Evolutionary conservation across 1,139 yeast species (phyloP).

Genomic region (Geotrichum fermentans): DNA sequence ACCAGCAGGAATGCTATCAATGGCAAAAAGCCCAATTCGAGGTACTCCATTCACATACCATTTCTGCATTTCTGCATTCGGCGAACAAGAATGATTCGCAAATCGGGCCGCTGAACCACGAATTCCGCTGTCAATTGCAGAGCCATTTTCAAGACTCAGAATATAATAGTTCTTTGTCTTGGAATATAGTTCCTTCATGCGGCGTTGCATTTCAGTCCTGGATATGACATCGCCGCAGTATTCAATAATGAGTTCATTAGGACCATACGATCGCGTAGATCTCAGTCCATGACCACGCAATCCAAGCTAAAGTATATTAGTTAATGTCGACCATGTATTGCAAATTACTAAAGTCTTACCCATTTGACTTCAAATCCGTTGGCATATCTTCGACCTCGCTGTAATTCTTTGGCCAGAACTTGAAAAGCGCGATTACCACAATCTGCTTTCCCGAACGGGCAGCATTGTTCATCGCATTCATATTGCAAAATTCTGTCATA

Average conservation of each 20-base stretch:
- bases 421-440: conserved; percentile 42
- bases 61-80: conserved; percentile 43
- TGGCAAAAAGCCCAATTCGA: conserved; percentile 42
- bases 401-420: conserved; percentile 24
- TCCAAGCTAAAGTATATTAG: conserved; percentile 25
- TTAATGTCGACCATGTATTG: not conserved
- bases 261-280: conserved; percentile 36
- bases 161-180: conserved; percentile 35
- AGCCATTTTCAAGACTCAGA: conserved; percentile 38
- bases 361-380: conserved; percentile 37
- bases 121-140: conserved; percentile 40
- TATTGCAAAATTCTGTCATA: conserved; percentile 31
- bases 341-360: conserved; percentile 23
- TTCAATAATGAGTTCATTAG: conserved; percentile 42
- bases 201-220: conserved; percentile 34
- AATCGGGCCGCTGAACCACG: conserved; percentile 44
- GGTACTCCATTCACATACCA: conserved; percentile 43
- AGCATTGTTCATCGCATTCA: conserved; percentile 38
- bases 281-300: conserved; percentile 40
- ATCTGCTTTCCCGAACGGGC: conserved; percentile 35
- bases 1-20: conserved; percentile 37
- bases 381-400: conserved; percentile 29
- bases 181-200: conserved; percentile 32
- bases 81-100: conserved; percentile 44
- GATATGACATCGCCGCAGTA: conserved; percentile 44